Conservation (phyloP, 2,329 filamentous ascomycete genomes). For the Arthroderma sp. region DNA sequence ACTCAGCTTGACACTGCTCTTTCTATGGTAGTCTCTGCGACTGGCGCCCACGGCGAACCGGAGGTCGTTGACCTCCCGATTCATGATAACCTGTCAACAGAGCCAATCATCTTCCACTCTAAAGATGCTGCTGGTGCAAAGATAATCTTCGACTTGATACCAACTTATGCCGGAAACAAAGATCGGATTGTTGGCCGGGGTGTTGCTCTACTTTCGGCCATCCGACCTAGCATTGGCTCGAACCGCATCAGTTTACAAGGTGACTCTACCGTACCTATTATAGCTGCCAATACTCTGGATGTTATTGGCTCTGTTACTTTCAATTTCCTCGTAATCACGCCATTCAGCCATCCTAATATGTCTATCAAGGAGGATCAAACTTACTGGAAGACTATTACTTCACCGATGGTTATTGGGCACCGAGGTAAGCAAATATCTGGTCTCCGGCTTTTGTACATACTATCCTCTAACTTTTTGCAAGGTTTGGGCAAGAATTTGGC, state of each 20-base stretch:
- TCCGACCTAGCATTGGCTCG: slow-evolving; percentile 69
- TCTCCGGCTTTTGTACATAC: background rate
- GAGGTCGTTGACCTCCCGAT: slow-evolving; percentile 85
- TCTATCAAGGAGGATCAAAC: slow-evolving; percentile 79
- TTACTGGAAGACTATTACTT: slow-evolving; percentile 87
- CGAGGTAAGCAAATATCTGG: slow-evolving; percentile 29
- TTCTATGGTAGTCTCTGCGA: slow-evolving; percentile 79
- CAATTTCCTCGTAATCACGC: slow-evolving; percentile 89
- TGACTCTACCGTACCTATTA: slow-evolving; percentile 81
- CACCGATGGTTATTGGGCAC: slow-evolving; percentile 69
- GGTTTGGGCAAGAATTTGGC: slow-evolving; percentile 83
- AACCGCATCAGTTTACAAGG: slow-evolving; percentile 87
- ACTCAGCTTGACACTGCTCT: slow-evolving; percentile 91
- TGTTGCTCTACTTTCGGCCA: slow-evolving; percentile 73
- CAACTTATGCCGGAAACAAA: slow-evolving; percentile 73
- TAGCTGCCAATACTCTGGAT: slow-evolving; percentile 67
- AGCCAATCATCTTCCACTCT: slow-evolving; percentile 82
- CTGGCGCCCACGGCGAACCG: slow-evolving; percentile 71
- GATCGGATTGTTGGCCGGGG: slow-evolving; percentile 79
- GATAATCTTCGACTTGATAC: slow-evolving; percentile 85
- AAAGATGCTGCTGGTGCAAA: slow-evolving; percentile 68
- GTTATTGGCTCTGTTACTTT: slow-evolving; percentile 93
- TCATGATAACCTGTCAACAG: slow-evolving; percentile 84
- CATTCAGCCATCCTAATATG: slow-evolving; percentile 89
- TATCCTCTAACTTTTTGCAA: slow-evolving; percentile 16